These are phyloP conservation scores for Exophiala dermatitidis DNA, from an alignment of 2,329 filamentous ascomycete genomes.

Conservation along the genomic window DNA sequence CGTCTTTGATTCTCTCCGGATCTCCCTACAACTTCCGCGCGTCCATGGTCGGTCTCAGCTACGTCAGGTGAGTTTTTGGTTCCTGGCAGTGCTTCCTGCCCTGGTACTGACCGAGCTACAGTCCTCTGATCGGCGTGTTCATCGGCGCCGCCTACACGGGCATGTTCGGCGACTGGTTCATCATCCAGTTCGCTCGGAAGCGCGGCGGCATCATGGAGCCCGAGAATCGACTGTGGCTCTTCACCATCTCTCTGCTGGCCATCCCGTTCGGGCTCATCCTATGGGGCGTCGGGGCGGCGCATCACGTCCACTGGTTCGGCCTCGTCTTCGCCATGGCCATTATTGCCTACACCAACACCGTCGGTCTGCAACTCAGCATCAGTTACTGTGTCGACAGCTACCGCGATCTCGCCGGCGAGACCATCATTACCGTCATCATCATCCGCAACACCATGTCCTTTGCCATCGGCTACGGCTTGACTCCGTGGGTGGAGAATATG, in stretches of 20 bases:
- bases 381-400: constrained; percentile 46
- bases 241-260: constrained; percentile 34
- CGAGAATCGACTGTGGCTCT: constrained; percentile 28
- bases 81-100: constrained; percentile 1
- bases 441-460: constrained; percentile 47
- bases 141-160: constrained; percentile 15
- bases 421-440: constrained; percentile 46
- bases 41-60: constrained; percentile 36
- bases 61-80: constrained; percentile 26
- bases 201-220: constrained; percentile 28
- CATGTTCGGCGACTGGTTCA: constrained; percentile 26
- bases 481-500: constrained; percentile 39
- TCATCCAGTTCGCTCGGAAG: constrained; percentile 20
- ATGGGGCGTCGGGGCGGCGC: constrained; percentile 47
- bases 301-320: constrained; percentile 45
- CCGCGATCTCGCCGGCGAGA: constrained; percentile 43
- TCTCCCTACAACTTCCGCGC: constrained; percentile 35
- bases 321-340: constrained; percentile 44
- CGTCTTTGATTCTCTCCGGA: constrained; percentile 34
- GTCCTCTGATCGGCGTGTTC: neutral
- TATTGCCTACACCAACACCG: constrained; percentile 39
- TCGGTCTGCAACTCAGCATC: constrained; percentile 40
- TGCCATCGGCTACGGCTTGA: constrained; percentile 43
- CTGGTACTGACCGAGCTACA: constrained; percentile 1
- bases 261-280: constrained; percentile 42